These are phyloP conservation scores for Quercus bicolor DNA, from an alignment of 306 rosid species.

Conservation along the genomic window DNA sequence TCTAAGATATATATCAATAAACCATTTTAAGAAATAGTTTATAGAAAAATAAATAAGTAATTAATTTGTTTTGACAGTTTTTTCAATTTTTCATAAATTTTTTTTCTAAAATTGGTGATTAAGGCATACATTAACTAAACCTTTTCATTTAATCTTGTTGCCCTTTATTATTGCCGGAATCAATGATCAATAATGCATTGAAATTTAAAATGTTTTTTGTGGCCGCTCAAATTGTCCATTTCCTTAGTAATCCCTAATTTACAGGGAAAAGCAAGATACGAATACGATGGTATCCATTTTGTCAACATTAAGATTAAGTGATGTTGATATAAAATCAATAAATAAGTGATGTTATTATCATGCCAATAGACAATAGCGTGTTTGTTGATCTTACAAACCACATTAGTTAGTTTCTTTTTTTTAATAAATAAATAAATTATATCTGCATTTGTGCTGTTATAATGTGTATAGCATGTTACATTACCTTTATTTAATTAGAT, in stretches of 20 bases:
- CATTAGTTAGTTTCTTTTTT: neutral
- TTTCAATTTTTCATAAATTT: too few relatives aligned
- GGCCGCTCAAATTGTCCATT: neutral
- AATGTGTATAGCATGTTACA: neutral
- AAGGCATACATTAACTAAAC: too few relatives aligned
- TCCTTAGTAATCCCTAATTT: slow-evolving; percentile 14
- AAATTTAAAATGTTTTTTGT: neutral
- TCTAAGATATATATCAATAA: too few relatives aligned
- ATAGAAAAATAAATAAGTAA: too few relatives aligned
- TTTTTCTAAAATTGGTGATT: too few relatives aligned
- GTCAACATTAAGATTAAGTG: neutral
- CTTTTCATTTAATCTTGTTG: neutral
- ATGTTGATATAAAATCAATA: neutral
- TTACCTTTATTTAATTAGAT: neutral
- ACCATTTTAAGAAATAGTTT: too few relatives aligned
- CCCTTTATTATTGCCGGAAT: slow-evolving; percentile 8
- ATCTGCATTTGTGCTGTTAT: neutral
- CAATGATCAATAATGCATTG: slow-evolving; percentile 5
- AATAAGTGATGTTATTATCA: neutral
- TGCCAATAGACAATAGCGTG: neutral
- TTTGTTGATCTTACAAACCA: neutral
- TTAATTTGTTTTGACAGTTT: too few relatives aligned
- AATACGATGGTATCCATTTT: slow-evolving; percentile 13
- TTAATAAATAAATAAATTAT: neutral
- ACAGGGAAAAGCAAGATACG: slow-evolving; percentile 33